Conservation (phyloP, 1,139 yeast genomes). For the Debaryomyces coudertii region DNA sequence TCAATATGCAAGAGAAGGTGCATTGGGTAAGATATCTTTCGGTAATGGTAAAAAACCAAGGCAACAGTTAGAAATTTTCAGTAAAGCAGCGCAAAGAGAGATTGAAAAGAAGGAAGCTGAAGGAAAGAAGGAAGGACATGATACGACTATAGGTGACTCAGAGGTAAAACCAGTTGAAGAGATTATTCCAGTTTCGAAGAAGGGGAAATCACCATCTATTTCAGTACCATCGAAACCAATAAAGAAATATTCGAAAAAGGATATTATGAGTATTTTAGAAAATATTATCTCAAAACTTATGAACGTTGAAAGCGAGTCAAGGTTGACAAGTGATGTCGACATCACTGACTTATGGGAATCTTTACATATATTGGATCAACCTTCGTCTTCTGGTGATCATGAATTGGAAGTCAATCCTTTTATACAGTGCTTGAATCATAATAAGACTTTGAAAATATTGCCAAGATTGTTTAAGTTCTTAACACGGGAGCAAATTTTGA, state of each 20-base stretch:
- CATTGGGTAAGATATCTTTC: slow-evolving; percentile 84
- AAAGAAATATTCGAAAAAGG: slow-evolving; percentile 44
- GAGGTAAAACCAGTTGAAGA: slow-evolving; percentile 17
- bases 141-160: slow-evolving; percentile 16
- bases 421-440: slow-evolving; percentile 78
- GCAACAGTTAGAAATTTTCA: slow-evolving; percentile 74
- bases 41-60: slow-evolving; percentile 88
- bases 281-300: slow-evolving; percentile 76
- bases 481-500: slow-evolving; percentile 73
- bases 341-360: slow-evolving; percentile 75
- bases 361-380: slow-evolving; percentile 63
- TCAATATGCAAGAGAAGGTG: slow-evolving; percentile 80
- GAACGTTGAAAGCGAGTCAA: slow-evolving; percentile 80
- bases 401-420: slow-evolving; percentile 70
- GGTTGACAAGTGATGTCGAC: slow-evolving; percentile 61
- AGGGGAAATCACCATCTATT: slow-evolving; percentile 23
- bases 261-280: slow-evolving; percentile 65
- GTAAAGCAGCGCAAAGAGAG: slow-evolving; percentile 56
- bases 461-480: slow-evolving; percentile 88
- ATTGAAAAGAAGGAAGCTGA: slow-evolving; percentile 39
- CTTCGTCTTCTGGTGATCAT: slow-evolving; percentile 48
- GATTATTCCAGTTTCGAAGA: slow-evolving; percentile 21
- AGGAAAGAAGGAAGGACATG: slow-evolving; percentile 25
- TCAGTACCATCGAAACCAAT: slow-evolving; percentile 32
- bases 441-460: slow-evolving; percentile 86